phyloP scores from a whole-genome alignment of 768 basidiomycete species.

The Boletus speciosus region DNA sequence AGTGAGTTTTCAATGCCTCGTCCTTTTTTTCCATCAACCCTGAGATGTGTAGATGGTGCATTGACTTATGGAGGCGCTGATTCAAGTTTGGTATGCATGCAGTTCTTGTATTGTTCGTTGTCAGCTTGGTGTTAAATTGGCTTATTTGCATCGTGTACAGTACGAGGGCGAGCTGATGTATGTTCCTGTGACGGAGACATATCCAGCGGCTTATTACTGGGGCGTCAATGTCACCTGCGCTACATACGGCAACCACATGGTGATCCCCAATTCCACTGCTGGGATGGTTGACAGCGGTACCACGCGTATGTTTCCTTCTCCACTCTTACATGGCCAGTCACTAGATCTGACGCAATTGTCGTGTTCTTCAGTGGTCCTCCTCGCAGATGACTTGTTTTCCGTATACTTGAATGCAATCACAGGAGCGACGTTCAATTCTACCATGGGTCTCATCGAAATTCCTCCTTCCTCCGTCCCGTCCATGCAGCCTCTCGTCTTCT shows the following conservation, averaged over 20 bases:
- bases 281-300: conserved; percentile 32
- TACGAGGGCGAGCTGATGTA: conserved; percentile 23
- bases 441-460: conserved; percentile 16
- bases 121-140: not conserved
- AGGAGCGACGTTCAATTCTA: conserved; percentile 5
- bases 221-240: conserved; percentile 26
- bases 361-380: conserved; percentile 13
- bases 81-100: conserved; percentile 10
- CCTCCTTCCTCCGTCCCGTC: conserved; percentile 7
- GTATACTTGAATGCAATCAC: conserved; percentile 16
- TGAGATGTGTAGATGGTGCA: conserved; percentile 19
- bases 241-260: conserved; percentile 10
- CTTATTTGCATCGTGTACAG: conserved; percentile 1
- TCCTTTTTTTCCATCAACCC: not conserved
- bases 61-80: conserved; percentile 29
- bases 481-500: conserved; percentile 18
- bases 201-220: conserved; percentile 25
- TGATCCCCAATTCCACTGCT: conserved; percentile 21
- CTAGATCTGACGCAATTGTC: not conserved
- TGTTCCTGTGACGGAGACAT: conserved; percentile 25
- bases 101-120: not conserved
- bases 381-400: conserved; percentile 21
- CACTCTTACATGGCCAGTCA: not conserved
- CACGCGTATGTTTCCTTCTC: conserved; percentile 11
- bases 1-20: conserved; percentile 4